Conservation (phyloP, 805 yeast species). For the Teunomyces lycoperdinae region DNA sequence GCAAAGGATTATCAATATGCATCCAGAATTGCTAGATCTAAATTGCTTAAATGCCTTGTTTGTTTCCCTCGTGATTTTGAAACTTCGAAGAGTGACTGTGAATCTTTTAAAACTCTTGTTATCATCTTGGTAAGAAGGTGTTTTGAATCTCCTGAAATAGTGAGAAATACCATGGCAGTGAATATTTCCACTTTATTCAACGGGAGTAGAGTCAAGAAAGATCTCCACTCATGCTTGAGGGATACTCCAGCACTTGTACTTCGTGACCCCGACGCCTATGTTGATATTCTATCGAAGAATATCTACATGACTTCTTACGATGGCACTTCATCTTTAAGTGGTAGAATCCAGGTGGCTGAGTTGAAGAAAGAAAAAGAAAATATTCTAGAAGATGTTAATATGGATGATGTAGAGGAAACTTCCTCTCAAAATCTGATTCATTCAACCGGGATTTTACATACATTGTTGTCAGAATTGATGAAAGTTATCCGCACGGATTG, state of each 20-base stretch:
- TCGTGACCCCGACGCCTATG: slow-evolving; percentile 48
- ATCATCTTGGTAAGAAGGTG: slow-evolving; percentile 62
- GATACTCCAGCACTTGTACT: slow-evolving; percentile 50
- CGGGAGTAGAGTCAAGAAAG: slow-evolving; percentile 7
- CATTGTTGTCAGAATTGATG: slow-evolving; percentile 66
- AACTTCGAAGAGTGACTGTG: slow-evolving; percentile 6
- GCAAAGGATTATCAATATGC: slow-evolving; percentile 45
- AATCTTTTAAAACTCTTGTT: slow-evolving; percentile 25
- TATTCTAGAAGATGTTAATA: slow-evolving; percentile 23
- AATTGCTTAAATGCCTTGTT: slow-evolving; percentile 47
- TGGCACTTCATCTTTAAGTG: background rate
- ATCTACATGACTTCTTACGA: slow-evolving; percentile 46
- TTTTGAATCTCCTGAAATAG: slow-evolving; percentile 56
- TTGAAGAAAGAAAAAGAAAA: slow-evolving; percentile 8
- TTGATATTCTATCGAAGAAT: slow-evolving; percentile 41
- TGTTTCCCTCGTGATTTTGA: slow-evolving; percentile 35
- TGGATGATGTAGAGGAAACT: slow-evolving; percentile 24
- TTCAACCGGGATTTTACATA: slow-evolving; percentile 59
- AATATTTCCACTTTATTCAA: slow-evolving; percentile 49
- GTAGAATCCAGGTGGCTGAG: background rate
- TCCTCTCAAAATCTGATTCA: slow-evolving; percentile 6
- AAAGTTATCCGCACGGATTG: slow-evolving; percentile 37
- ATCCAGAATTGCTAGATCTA: slow-evolving; percentile 42
- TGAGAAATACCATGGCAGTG: slow-evolving; percentile 47
- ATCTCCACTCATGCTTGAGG: slow-evolving; percentile 41